These are phyloP conservation scores for Nigrospora osmanthi DNA, from an alignment of 2,329 filamentous ascomycete genomes.

Conservation along the genomic window DNA sequence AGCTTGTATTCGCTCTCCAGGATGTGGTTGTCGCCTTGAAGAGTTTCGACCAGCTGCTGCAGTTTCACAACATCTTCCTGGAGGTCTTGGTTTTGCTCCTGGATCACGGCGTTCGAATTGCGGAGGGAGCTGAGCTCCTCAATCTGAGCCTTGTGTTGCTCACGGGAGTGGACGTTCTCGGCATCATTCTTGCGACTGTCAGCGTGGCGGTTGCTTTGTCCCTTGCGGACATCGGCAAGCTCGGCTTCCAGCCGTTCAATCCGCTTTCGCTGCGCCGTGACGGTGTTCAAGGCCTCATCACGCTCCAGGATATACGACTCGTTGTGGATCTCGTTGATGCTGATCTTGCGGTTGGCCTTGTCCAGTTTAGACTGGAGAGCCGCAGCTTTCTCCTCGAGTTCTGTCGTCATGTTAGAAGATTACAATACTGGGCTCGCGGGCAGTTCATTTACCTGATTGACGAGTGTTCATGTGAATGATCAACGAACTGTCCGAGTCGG, in stretches of 20 bases:
- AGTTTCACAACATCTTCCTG: slow-evolving; percentile 23
- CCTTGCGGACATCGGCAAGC: slow-evolving; percentile 29
- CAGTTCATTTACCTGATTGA: background rate
- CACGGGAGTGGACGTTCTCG: slow-evolving; percentile 31
- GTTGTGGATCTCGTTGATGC: slow-evolving; percentile 54
- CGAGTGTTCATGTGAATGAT: slow-evolving; percentile 31
- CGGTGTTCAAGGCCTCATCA: slow-evolving; percentile 55
- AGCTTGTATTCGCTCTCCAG: slow-evolving; percentile 23
- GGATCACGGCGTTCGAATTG: slow-evolving; percentile 29
- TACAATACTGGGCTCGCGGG: too few relatives aligned
- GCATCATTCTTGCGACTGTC: slow-evolving; percentile 16
- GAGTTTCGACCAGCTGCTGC: slow-evolving; percentile 22
- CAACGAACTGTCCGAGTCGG: slow-evolving; percentile 32
- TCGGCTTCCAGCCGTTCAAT: slow-evolving; percentile 36
- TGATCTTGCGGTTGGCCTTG: slow-evolving; percentile 53
- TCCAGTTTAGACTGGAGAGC: slow-evolving; percentile 51
- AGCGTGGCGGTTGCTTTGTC: slow-evolving; percentile 25
- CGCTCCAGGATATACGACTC: slow-evolving; percentile 56
- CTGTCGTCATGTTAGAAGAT: slow-evolving; percentile 22
- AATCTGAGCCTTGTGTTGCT: slow-evolving; percentile 33
- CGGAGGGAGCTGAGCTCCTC: slow-evolving; percentile 38
- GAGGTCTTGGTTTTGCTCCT: slow-evolving; percentile 35
- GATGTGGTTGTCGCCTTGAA: slow-evolving; percentile 32
- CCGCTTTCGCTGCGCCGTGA: slow-evolving; percentile 43
- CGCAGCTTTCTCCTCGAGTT: slow-evolving; percentile 43